Conservation (phyloP, 331 rosid genomes). For the Quercus phellos region DNA sequence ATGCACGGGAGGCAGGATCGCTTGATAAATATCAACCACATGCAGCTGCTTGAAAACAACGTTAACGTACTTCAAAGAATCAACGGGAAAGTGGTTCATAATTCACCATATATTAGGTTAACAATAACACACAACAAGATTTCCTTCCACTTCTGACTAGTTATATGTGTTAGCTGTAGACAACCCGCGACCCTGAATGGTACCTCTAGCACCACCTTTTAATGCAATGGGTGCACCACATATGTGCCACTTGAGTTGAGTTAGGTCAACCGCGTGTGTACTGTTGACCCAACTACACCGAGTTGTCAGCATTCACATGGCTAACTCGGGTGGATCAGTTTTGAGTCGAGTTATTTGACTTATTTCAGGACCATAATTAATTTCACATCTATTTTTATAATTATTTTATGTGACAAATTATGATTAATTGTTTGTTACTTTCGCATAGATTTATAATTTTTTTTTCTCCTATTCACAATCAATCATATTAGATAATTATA, state of each 20-base stretch:
- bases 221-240: slow-evolving; percentile 4
- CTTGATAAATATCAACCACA: slow-evolving; percentile 14
- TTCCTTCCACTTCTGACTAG: slow-evolving; percentile 10
- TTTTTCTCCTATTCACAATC: too few relatives aligned
- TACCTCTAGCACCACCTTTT: slow-evolving; percentile 27
- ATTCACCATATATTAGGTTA: slow-evolving; percentile 33
- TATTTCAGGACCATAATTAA: too few relatives aligned
- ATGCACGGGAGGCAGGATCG: slow-evolving; percentile 51
- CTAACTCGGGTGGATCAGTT: not conserved
- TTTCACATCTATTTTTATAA: fast-evolving
- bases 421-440: fast-evolving
- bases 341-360: too few relatives aligned
- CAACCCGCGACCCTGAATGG: slow-evolving; percentile 24
- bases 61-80: slow-evolving; percentile 8
- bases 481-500: too few relatives aligned
- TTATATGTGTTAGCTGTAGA: slow-evolving; percentile 10
- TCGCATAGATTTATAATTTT: fast-evolving
- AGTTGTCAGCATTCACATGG: not conserved
- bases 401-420: too few relatives aligned
- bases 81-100: not conserved
- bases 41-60: slow-evolving; percentile 41
- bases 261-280: slow-evolving; percentile 25
- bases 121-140: not conserved
- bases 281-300: not conserved
- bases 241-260: not conserved